Evolutionary conservation across 495 filamentous ascomycete genomes (phyloP).

Genomic region (Aspergillus diversus): DNA sequence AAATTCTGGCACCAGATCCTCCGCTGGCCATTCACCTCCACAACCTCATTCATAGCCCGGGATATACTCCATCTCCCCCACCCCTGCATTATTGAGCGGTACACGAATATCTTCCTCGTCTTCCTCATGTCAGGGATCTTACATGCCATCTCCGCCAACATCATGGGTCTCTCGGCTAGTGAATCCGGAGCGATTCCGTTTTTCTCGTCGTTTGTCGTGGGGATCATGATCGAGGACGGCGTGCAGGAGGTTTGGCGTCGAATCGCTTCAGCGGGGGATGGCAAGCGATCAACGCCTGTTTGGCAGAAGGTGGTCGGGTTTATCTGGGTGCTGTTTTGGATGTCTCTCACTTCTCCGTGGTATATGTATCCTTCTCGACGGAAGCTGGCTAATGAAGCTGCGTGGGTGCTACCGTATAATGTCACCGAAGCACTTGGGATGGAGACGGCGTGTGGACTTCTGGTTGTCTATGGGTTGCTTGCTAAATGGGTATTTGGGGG

Average conservation of each 20-base stretch:
- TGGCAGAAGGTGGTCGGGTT: conserved; percentile 20
- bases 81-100: conserved; percentile 28
- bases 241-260: conserved; percentile 20
- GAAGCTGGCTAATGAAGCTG: background rate
- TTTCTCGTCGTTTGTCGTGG: conserved; percentile 31
- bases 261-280: background rate
- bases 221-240: conserved; percentile 31
- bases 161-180: conserved; percentile 21
- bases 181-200: conserved; percentile 26
- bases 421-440: background rate
- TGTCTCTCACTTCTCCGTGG: conserved; percentile 6
- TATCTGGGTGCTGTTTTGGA: conserved; percentile 23
- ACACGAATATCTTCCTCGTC: conserved; percentile 28
- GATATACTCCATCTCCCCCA: conserved; percentile 24
- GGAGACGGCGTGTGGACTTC: background rate
- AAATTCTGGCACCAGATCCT: conserved; percentile 43
- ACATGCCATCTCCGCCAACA: conserved; percentile 26
- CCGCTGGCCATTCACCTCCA: conserved; percentile 27
- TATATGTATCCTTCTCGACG: conserved; percentile 12
- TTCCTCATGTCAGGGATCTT: conserved; percentile 33
- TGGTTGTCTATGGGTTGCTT: conserved; percentile 2
- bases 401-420: background rate
- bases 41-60: conserved; percentile 24
- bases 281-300: background rate
- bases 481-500: background rate